Evolutionary conservation across 805 yeast genomes (phyloP).

Genomic region (Pichia membranifaciens): DNA sequence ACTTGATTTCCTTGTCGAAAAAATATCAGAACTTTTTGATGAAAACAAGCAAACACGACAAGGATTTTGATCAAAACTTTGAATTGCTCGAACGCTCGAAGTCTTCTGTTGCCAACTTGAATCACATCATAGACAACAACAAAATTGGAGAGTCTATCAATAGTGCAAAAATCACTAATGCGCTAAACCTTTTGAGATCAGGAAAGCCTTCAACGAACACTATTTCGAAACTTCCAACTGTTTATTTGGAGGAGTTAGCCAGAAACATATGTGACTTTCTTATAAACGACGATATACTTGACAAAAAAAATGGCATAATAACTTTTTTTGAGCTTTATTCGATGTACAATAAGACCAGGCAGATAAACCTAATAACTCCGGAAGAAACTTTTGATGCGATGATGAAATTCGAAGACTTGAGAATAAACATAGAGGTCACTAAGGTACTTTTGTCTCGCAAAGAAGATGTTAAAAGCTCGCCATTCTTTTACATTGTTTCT

Average conservation of each 20-base stretch:
- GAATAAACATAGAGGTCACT: slow-evolving; percentile 17
- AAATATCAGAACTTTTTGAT: slow-evolving; percentile 32
- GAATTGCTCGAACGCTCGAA: slow-evolving; percentile 27
- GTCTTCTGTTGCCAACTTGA: slow-evolving; percentile 24
- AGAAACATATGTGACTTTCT: slow-evolving; percentile 75
- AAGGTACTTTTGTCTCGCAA: slow-evolving; percentile 43
- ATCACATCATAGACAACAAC: slow-evolving; percentile 25
- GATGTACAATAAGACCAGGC: slow-evolving; percentile 57
- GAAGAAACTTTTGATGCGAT: slow-evolving; percentile 60
- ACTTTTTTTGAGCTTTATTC: slow-evolving; percentile 60
- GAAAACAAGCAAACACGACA: slow-evolving; percentile 10
- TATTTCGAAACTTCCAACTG: slow-evolving; percentile 16
- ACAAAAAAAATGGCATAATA: slow-evolving; percentile 51
- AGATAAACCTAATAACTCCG: slow-evolving; percentile 65
- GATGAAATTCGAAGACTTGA: not conserved
- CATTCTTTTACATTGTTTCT: slow-evolving; percentile 24
- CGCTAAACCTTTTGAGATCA: slow-evolving; percentile 18
- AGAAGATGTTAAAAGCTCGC: not conserved
- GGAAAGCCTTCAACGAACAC: slow-evolving; percentile 6
- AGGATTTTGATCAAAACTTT: slow-evolving; percentile 22
- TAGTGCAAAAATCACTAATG: slow-evolving; percentile 19
- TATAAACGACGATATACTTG: slow-evolving; percentile 37
- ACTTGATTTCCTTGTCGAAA: slow-evolving; percentile 54
- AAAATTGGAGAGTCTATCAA: slow-evolving; percentile 23
- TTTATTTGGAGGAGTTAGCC: slow-evolving; percentile 57